Conservation (phyloP, 179 eudicot species). For the Silene coronaria region DNA sequence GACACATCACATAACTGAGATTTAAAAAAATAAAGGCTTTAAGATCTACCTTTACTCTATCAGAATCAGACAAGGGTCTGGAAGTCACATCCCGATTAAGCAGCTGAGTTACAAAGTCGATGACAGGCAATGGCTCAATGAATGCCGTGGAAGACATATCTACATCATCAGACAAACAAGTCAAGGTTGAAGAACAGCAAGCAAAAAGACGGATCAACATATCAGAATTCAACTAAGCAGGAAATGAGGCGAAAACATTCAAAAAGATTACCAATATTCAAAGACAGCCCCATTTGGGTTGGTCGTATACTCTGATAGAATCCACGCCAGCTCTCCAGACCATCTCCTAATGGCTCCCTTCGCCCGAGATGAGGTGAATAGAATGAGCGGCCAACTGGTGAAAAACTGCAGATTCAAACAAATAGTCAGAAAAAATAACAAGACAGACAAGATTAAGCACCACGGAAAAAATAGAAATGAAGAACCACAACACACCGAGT, state of each 20-base stretch:
- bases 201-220: no score
- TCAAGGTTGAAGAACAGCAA: not conserved
- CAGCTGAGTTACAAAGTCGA: conserved; percentile 69
- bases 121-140: conserved; percentile 84
- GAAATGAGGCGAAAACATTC: not conserved
- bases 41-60: conserved; percentile 67
- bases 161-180: conserved; percentile 30
- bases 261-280: conserved; percentile 61
- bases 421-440: not conserved
- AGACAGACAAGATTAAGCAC: not conserved
- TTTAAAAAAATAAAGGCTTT: not conserved
- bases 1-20: not conserved
- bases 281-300: conserved; percentile 92
- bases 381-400: conserved; percentile 83
- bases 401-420: conserved; percentile 40
- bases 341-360: conserved; percentile 77
- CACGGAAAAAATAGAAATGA: not conserved
- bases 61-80: conserved; percentile 85
- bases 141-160: conserved; percentile 99
- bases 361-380: conserved; percentile 71
- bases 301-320: conserved; percentile 97
- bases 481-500: conserved; percentile 33
- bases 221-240: not conserved
- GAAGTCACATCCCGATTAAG: conserved; percentile 60
- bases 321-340: conserved; percentile 93